Conservation (phyloP, 2,329 filamentous ascomycete genomes). For the Malbranchea cinnamomea region DNA sequence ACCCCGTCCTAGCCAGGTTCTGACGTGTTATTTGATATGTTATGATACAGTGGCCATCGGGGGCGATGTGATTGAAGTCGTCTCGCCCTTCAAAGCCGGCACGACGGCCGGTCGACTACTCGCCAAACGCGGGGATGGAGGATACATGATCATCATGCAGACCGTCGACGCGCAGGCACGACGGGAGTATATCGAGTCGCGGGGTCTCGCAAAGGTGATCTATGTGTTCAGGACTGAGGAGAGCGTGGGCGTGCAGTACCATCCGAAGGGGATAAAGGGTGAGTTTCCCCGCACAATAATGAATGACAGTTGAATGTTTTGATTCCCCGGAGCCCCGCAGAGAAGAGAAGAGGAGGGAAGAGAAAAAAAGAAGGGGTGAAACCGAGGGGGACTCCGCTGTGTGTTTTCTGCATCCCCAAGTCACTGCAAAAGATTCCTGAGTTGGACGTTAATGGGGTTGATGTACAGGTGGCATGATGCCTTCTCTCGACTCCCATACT, state of each 20-base stretch:
- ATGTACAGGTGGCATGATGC: conserved; percentile 27
- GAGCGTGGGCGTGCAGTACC: conserved; percentile 27
- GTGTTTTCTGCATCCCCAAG: not conserved
- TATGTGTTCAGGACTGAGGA: conserved; percentile 21
- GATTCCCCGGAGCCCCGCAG: too few relatives aligned
- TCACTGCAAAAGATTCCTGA: not conserved
- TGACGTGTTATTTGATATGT: not conserved
- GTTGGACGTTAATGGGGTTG: not conserved
- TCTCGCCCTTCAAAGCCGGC: conserved; percentile 22
- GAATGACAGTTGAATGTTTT: not conserved
- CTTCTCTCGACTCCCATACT: conserved; percentile 28
- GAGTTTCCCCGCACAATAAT: not conserved
- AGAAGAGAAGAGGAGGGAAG: too few relatives aligned
- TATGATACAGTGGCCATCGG: conserved; percentile 6
- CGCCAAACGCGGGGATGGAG: conserved; percentile 28
- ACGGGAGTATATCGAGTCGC: conserved; percentile 23
- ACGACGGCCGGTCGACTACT: conserved; percentile 29
- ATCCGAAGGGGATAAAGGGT: conserved; percentile 29
- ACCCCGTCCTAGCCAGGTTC: too few relatives aligned
- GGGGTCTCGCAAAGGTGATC: conserved; percentile 23
- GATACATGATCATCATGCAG: conserved; percentile 37
- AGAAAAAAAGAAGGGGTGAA: too few relatives aligned
- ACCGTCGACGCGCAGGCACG: conserved; percentile 25
- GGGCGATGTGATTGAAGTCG: conserved; percentile 14
- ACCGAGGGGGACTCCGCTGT: too few relatives aligned